Conservation (phyloP, 768 basidiomycete species). For the Lactifluus subvellereus region DNA sequence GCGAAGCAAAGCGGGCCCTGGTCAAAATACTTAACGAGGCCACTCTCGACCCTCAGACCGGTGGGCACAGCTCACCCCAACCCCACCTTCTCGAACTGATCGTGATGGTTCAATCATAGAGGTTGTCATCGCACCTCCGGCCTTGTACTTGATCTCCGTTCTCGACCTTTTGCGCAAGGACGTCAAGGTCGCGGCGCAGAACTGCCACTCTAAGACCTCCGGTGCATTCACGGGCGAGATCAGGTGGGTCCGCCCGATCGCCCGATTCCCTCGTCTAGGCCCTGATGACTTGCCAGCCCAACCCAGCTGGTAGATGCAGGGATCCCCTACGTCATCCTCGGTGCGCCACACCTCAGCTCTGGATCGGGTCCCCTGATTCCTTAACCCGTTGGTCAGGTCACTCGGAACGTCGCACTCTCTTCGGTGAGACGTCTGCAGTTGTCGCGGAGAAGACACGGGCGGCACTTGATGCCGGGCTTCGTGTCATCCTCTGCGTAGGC, state of each 20-base stretch:
- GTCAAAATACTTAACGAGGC: conserved; percentile 71
- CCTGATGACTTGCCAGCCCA: conserved; percentile 43
- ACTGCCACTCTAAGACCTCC: conserved; percentile 74
- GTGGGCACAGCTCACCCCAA: conserved; percentile 37
- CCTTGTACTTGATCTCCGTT: conserved; percentile 79
- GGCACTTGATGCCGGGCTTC: conserved; percentile 67
- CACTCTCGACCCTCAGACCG: conserved; percentile 67
- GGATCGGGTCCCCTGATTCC: conserved; percentile 12
- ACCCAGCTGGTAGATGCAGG: conserved; percentile 79
- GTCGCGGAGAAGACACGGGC: conserved; percentile 85
- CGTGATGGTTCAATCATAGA: conserved; percentile 43
- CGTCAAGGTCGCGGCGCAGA: conserved; percentile 84
- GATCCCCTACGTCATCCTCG: conserved; percentile 89
- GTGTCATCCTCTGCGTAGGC: conserved; percentile 93
- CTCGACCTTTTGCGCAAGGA: conserved; percentile 56
- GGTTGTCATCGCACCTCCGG: conserved; percentile 89
- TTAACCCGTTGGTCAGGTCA: conserved; percentile 50
- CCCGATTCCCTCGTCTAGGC: neutral
- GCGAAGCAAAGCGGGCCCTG: conserved; percentile 58
- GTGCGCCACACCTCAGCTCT: conserved; percentile 35
- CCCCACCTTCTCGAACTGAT: conserved; percentile 10
- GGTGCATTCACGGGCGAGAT: conserved; percentile 98
- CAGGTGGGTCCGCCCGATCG: conserved; percentile 47
- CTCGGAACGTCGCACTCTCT: conserved; percentile 91
- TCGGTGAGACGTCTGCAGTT: conserved; percentile 78